phyloP scores from a whole-genome alignment of 257 asterid genomes.

The Avicennia marina region DNA sequence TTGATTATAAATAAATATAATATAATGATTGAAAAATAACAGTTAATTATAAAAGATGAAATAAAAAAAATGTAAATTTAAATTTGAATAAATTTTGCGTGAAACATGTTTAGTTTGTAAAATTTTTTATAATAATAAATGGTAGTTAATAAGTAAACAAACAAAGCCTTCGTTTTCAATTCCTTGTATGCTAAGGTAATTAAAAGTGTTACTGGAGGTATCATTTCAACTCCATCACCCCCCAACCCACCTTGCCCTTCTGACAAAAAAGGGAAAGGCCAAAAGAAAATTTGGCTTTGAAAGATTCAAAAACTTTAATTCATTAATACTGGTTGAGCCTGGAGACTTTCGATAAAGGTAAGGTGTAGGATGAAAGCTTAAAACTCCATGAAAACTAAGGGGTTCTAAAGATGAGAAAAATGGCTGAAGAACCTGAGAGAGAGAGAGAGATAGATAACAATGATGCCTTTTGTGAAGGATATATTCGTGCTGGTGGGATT shows the following conservation, averaged over 20 bases:
- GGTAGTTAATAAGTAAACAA: background rate
- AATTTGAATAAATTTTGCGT: no score
- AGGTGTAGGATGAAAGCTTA: slow-evolving; percentile 3
- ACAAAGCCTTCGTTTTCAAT: slow-evolving; percentile 32
- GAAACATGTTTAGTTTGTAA: no score
- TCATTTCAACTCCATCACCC: slow-evolving; percentile 40
- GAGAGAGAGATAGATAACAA: no score
- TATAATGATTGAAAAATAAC: no score
- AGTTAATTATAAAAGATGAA: no score
- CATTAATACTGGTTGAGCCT: background rate
- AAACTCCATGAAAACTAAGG: slow-evolving; percentile 3
- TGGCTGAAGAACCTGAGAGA: background rate
- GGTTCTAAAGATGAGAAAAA: background rate
- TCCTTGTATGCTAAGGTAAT: slow-evolving; percentile 64
- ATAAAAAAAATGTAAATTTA: no score
- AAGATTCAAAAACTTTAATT: background rate
- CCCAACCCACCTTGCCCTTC: no score
- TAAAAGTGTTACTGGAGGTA: slow-evolving; percentile 20
- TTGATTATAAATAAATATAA: no score
- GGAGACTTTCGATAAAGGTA: slow-evolving; percentile 24
- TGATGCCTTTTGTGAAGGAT: no score
- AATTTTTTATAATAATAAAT: no score
- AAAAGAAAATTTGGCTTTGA: background rate
- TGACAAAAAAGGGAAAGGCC: no score
- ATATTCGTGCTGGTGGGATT: no score